Conservation (phyloP, 1,284 basidiomycete species). For the Uromyces viciae-fabae region DNA sequence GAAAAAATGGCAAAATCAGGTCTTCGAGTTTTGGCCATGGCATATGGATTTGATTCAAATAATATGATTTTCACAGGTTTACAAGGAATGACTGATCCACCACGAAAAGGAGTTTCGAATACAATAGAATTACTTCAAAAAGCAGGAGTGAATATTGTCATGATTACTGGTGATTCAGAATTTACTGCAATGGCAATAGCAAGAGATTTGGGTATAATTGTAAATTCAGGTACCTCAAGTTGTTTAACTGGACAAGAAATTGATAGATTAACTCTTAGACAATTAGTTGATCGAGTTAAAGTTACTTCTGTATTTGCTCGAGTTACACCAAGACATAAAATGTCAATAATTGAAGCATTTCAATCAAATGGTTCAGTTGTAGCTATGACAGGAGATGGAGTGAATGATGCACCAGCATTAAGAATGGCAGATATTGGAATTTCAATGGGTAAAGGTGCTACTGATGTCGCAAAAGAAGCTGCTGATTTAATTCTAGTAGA, state of each 20-base stretch:
- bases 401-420: slow-evolving; percentile 93
- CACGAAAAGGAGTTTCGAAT: slow-evolving; percentile 84
- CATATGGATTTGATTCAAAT: slow-evolving; percentile 64
- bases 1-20: slow-evolving; percentile 70
- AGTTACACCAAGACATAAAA: slow-evolving; percentile 93
- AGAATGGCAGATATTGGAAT: slow-evolving; percentile 98
- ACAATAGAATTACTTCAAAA: slow-evolving; percentile 73
- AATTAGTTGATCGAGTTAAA: slow-evolving; percentile 78
- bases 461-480: slow-evolving; percentile 96
- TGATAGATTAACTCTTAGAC: slow-evolving; percentile 72
- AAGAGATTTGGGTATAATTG: slow-evolving; percentile 74
- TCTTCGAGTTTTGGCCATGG: slow-evolving; percentile 82
- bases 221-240: slow-evolving; percentile 56
- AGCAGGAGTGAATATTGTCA: slow-evolving; percentile 88
- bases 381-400: slow-evolving; percentile 97
- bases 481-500: slow-evolving; percentile 95
- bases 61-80: slow-evolving; percentile 85
- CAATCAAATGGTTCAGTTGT: slow-evolving; percentile 83
- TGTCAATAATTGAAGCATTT: slow-evolving; percentile 90
- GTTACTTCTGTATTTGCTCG: slow-evolving; percentile 81
- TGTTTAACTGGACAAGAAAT: slow-evolving; percentile 80
- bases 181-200: slow-evolving; percentile 86
- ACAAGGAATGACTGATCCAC: slow-evolving; percentile 92
- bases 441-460: slow-evolving; percentile 93
- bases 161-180: slow-evolving; percentile 97